phyloP scores from a whole-genome alignment of 352 stramenopile species.

The Stramenopiles sp. region DNA sequence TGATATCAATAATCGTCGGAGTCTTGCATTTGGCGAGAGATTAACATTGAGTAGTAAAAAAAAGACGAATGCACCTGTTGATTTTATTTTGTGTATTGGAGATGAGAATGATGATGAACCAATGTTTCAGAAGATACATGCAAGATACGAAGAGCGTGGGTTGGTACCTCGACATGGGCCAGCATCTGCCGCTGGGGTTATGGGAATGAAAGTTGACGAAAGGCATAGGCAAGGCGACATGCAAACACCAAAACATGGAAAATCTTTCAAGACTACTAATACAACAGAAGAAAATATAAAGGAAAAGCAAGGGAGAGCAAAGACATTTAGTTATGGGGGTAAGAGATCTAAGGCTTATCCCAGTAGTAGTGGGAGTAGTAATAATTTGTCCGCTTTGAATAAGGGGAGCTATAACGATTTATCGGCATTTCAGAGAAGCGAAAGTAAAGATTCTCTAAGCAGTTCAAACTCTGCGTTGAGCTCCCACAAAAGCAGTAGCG shows the following conservation, averaged over 20 bases:
- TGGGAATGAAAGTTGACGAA: constrained; percentile 15
- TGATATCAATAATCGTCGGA: neutral
- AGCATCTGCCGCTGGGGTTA: neutral
- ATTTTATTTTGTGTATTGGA: constrained; percentile 90
- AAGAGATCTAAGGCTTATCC: too few relatives aligned
- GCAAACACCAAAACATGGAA: constrained; percentile 10
- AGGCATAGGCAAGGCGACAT: constrained; percentile 12
- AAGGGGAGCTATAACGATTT: neutral
- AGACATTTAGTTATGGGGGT: too few relatives aligned
- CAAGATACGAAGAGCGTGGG: constrained; percentile 19
- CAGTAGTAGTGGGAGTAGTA: neutral
- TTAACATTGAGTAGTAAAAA: constrained; percentile 26
- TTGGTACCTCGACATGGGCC: constrained; percentile 2
- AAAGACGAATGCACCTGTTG: constrained; percentile 40
- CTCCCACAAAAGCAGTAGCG: constrained; percentile 13
- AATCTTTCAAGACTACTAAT: neutral
- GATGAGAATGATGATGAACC: constrained; percentile 96
- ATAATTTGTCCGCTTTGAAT: neutral
- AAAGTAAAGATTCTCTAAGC: neutral
- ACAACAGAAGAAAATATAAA: neutral
- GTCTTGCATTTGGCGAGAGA: neutral
- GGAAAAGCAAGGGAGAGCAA: neutral
- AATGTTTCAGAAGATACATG: constrained; percentile 62
- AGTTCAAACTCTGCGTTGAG: constrained; percentile 32
- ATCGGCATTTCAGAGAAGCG: constrained; percentile 26